Conservation (phyloP, 2,329 filamentous ascomycete genomes). For the Phaeosphaeriaceae sp. region DNA sequence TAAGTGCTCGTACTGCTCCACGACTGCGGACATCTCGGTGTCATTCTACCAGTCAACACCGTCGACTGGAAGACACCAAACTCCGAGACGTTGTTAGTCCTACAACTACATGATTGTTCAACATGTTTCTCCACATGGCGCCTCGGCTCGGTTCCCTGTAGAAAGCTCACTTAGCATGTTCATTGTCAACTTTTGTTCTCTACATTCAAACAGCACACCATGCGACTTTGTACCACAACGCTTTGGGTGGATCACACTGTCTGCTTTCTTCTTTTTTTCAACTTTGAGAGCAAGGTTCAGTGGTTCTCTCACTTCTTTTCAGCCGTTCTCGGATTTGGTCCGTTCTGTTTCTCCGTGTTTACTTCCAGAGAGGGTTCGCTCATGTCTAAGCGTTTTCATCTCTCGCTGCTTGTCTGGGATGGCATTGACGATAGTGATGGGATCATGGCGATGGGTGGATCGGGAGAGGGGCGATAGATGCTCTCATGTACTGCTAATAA, state of each 20-base stretch:
- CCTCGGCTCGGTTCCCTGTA: not conserved
- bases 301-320: constrained; percentile 16
- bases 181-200: constrained; percentile 15
- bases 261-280: constrained; percentile 16
- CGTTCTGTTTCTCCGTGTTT: constrained; percentile 4
- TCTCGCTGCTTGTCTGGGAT: not conserved
- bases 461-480: not conserved
- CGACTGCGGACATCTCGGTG: not conserved
- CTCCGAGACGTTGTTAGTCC: not conserved
- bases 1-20: constrained; percentile 7
- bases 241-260: constrained; percentile 27
- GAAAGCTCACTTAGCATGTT: constrained; percentile 7
- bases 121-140: not conserved
- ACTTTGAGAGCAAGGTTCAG: constrained; percentile 13
- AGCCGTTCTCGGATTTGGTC: not conserved
- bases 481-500: constrained; percentile 1
- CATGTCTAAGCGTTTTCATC: no score
- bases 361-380: not conserved
- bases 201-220: constrained; percentile 21
- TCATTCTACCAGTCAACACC: not conserved
- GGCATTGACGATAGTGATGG: not conserved
- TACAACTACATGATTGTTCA: not conserved
- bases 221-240: constrained; percentile 32
- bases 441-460: not conserved
- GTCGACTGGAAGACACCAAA: not conserved